A percentile compares a stretch with the other conserved stretches of the same genome.
Evolutionary conservation across 2,329 filamentous ascomycete genomes (phyloP).

Genomic region (Trichoderma lentiforme): DNA sequence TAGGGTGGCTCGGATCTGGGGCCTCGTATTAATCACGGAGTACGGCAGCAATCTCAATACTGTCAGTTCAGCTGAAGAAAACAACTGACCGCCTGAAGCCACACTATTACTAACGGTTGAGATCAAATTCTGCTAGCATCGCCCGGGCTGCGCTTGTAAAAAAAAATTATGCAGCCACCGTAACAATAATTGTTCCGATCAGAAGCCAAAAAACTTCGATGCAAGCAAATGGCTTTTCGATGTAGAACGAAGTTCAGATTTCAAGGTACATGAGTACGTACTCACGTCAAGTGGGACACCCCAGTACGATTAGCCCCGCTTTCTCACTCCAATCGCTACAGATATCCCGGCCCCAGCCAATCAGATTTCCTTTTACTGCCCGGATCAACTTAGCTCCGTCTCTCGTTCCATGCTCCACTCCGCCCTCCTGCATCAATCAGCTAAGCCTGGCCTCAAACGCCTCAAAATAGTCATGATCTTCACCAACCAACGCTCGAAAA

Average conservation of each 20-base stretch:
- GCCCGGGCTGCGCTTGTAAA: not conserved
- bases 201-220: not conserved
- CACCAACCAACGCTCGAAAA: not conserved
- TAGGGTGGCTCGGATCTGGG: not conserved
- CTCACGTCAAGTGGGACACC: not conserved
- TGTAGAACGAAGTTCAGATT: not conserved
- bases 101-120: not conserved
- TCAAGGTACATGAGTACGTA: not conserved
- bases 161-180: not conserved
- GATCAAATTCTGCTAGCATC: not conserved
- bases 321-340: not conserved
- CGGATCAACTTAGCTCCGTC: constrained; percentile 9
- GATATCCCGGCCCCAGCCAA: not conserved
- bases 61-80: not conserved
- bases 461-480: not conserved
- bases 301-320: not conserved
- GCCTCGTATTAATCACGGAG: too few species aligned
- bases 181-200: not conserved
- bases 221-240: not conserved
- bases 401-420: not conserved
- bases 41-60: not conserved
- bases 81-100: not conserved
- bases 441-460: not conserved
- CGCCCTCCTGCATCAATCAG: not conserved
- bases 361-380: not conserved